Conservation (phyloP, 129 eudicot species). For the Deinandra increscens region DNA sequence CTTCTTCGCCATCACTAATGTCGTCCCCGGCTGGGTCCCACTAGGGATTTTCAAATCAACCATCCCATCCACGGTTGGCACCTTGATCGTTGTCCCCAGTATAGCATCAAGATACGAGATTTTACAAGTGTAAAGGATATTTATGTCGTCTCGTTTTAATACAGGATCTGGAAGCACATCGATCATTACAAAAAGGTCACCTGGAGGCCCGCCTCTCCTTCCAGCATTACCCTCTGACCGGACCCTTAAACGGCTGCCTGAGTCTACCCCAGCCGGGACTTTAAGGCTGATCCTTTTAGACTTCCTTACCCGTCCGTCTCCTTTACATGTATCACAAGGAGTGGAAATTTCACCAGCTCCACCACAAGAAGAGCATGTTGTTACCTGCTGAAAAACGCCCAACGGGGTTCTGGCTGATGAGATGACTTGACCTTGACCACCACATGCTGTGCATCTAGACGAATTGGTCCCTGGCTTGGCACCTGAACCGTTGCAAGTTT, state of each 20-base stretch:
- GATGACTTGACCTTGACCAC: slow-evolving; percentile 95
- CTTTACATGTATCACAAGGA: slow-evolving; percentile 73
- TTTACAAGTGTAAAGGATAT: slow-evolving; percentile 72
- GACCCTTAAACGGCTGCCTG: slow-evolving; percentile 75
- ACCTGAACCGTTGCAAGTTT: slow-evolving; percentile 84
- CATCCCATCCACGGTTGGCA: slow-evolving; percentile 84
- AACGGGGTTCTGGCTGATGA: slow-evolving; percentile 75
- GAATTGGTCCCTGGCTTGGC: slow-evolving; percentile 78
- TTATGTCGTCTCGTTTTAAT: slow-evolving; percentile 68
- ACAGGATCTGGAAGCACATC: slow-evolving; percentile 79
- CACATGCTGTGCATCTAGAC: slow-evolving; percentile 59
- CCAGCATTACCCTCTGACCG: slow-evolving; percentile 86
- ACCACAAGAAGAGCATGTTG: slow-evolving; percentile 69
- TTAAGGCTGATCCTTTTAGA: slow-evolving; percentile 67
- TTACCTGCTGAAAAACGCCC: slow-evolving; percentile 82
- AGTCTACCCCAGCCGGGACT: slow-evolving; percentile 92
- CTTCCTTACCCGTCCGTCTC: slow-evolving; percentile 78
- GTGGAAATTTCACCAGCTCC: slow-evolving; percentile 71
- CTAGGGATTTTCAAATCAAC: slow-evolving; percentile 77
- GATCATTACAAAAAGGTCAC: slow-evolving; percentile 71
- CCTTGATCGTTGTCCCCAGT: slow-evolving; percentile 70
- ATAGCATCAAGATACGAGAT: slow-evolving; percentile 79
- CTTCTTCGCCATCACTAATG: slow-evolving; percentile 76
- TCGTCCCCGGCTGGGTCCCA: slow-evolving; percentile 94
- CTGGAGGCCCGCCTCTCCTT: slow-evolving; percentile 81